These are phyloP conservation scores for Cucurbita pepo DNA, from an alignment of 306 rosid genomes.

Conservation along the genomic window DNA sequence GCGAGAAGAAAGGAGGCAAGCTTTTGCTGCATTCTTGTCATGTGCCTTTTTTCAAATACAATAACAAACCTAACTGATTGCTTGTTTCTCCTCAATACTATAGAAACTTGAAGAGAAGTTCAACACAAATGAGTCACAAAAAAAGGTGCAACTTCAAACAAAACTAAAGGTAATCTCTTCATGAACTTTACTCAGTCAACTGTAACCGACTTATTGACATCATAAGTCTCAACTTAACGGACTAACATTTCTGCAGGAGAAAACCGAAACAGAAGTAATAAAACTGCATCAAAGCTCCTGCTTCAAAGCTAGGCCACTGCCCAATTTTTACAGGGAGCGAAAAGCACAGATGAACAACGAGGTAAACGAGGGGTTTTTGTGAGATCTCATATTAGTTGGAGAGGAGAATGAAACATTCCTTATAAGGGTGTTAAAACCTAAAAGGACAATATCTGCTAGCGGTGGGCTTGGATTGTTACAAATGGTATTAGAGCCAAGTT, in stretches of 20 bases:
- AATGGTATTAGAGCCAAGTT: no score
- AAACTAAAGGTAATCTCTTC: slow-evolving; percentile 40
- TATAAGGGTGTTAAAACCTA: no score
- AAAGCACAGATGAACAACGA: slow-evolving; percentile 30
- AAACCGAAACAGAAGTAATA: slow-evolving; percentile 49
- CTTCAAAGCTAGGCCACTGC: slow-evolving; percentile 92
- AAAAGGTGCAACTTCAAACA: slow-evolving; percentile 46
- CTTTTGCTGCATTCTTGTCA: slow-evolving; percentile 1
- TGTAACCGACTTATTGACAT: not conserved
- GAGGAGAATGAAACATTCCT: no score
- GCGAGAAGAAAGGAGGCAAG: slow-evolving; percentile 80
- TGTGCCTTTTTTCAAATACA: not conserved
- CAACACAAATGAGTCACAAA: slow-evolving; percentile 48
- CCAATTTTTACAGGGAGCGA: slow-evolving; percentile 68
- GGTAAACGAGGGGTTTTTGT: slow-evolving; percentile 24
- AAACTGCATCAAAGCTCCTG: slow-evolving; percentile 65
- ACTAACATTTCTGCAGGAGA: slow-evolving; percentile 40
- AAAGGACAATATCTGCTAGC: no score
- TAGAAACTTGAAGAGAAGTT: slow-evolving; percentile 94
- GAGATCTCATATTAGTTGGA: no score
- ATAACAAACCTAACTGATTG: not conserved
- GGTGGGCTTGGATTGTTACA: no score
- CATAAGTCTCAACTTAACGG: not conserved
- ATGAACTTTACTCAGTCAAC: not conserved
- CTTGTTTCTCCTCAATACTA: not conserved